Conservation (phyloP, 495 filamentous ascomycete genomes). For the Daldinia childiae region DNA sequence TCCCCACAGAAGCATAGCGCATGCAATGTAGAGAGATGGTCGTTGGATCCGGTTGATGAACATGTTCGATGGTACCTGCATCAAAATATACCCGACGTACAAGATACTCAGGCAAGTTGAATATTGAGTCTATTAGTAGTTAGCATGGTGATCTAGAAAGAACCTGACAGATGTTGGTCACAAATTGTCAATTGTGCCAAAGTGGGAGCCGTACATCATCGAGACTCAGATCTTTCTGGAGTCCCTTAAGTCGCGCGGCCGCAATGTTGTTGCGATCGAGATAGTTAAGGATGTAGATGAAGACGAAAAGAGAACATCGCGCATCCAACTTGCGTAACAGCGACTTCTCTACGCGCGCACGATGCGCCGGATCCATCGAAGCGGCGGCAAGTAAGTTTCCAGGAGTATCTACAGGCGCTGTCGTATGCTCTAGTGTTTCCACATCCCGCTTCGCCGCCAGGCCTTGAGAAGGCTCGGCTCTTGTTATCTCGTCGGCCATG, state of each 20-base stretch:
- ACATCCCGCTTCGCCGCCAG: constrained; percentile 20
- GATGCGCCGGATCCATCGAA: constrained; percentile 50
- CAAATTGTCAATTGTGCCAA: not conserved
- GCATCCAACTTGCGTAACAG: constrained; percentile 55
- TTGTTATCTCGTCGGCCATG: constrained; percentile 38
- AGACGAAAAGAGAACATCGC: constrained; percentile 54
- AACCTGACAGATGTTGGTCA: not conserved
- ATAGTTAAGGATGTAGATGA: constrained; percentile 81
- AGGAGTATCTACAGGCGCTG: not conserved
- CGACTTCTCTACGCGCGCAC: constrained; percentile 50
- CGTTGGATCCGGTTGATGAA: constrained; percentile 53
- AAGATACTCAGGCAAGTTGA: constrained; percentile 54
- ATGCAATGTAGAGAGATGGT: constrained; percentile 57
- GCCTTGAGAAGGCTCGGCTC: constrained; percentile 12
- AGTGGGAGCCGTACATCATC: constrained; percentile 34
- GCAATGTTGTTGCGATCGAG: constrained; percentile 71
- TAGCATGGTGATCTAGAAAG: not conserved
- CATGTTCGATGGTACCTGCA: constrained; percentile 59
- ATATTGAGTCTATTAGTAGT: constrained; percentile 47
- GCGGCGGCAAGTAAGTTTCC: constrained; percentile 13
- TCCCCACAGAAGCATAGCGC: constrained; percentile 74
- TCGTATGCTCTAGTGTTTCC: constrained; percentile 27
- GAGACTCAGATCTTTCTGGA: constrained; percentile 51
- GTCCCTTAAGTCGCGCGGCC: constrained; percentile 57
- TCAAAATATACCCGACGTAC: constrained; percentile 64